phyloP scores from a whole-genome alignment of 2,329 filamentous ascomycete genomes.

The Rosellinia necatrix region DNA sequence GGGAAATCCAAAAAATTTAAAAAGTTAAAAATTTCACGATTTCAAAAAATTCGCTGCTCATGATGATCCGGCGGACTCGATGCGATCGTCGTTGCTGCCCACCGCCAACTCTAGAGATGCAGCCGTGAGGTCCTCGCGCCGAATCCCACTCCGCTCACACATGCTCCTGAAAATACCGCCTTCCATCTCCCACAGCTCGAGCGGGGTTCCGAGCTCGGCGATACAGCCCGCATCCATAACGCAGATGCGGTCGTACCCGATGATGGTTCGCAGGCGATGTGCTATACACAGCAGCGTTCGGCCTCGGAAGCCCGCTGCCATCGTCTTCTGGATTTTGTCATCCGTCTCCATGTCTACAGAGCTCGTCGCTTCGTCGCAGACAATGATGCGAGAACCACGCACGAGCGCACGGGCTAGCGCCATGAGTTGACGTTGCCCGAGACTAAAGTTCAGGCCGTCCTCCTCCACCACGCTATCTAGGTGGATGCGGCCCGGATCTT shows the following conservation, averaged over 20 bases:
- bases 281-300: slow-evolving; percentile 92
- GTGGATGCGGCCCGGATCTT: slow-evolving; percentile 62
- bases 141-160: slow-evolving; percentile 86
- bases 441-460: slow-evolving; percentile 93
- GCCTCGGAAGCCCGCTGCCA: slow-evolving; percentile 81
- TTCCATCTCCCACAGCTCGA: slow-evolving; percentile 65
- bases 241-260: slow-evolving; percentile 92
- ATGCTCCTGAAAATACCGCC: slow-evolving; percentile 84
- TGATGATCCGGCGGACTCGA: slow-evolving; percentile 1
- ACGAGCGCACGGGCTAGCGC: slow-evolving; percentile 90
- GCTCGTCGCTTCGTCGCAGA: slow-evolving; percentile 95
- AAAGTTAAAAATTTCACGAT: no score
- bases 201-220: slow-evolving; percentile 81
- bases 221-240: slow-evolving; percentile 93
- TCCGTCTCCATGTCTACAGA: slow-evolving; percentile 96
- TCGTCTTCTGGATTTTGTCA: slow-evolving; percentile 90
- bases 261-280: slow-evolving; percentile 88
- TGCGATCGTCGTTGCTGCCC: slow-evolving; percentile 9
- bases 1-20: no score
- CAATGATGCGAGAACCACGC: slow-evolving; percentile 84
- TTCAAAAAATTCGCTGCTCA: neutral
- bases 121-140: slow-evolving; percentile 55
- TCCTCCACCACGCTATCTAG: slow-evolving; percentile 89
- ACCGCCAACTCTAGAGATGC: neutral
- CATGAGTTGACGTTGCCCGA: slow-evolving; percentile 95